Base-by-base conservation (phyloP, 2,329 filamentous ascomycete species). In the Ophiostoma ulmi region DNA sequence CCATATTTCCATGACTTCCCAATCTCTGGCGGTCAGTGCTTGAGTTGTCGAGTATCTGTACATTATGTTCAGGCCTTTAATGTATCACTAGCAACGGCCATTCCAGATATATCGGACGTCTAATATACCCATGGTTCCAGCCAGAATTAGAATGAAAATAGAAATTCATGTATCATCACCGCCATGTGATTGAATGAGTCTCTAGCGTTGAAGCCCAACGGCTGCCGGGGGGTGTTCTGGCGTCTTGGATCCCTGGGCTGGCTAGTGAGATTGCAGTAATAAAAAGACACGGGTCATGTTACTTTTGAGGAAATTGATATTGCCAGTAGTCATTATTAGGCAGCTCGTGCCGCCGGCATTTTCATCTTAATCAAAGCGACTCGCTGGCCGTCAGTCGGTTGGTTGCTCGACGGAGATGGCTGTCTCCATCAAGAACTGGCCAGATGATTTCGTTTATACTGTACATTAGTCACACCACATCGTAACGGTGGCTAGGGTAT, bases 201-300 rank as follows among this genome's bases (percentile, higher is more conserved):
- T 48, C 22, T 58, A 63, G 58, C 58, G 58, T 63, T 63, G 26
- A 31, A 63, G 58, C 58, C 58, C 58, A 63, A 63, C 58, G 58
- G 26, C 58, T 26, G 58, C 58, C 26, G 58, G 58, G 58, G 58
- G 58, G 58, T 63, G 58, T 63, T 26, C 58, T 63, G 26, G 22
- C 26, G 44, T 48, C 44, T n/a, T 48, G 44, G 44, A 5, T 48
- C 44, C n/a, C 52, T 58, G 52, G 20, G 31, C 31, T 31, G 31
- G 2, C 44, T 52, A 52, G 44, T 11, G 55, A 63, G 58, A 63
- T 63, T 63, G 58, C 58, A 63, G 58, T 26, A 63, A 63, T 63
- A 63, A 63, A 61, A 61, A 11, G 55, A 36, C 58, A 35, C 58
- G 58, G 58, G 52, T 26, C 52, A 11, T 11, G 2, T 58, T 17